Base-by-base conservation (phyloP, 2,329 filamentous ascomycete species). In the Xylariales sp. region DNA sequence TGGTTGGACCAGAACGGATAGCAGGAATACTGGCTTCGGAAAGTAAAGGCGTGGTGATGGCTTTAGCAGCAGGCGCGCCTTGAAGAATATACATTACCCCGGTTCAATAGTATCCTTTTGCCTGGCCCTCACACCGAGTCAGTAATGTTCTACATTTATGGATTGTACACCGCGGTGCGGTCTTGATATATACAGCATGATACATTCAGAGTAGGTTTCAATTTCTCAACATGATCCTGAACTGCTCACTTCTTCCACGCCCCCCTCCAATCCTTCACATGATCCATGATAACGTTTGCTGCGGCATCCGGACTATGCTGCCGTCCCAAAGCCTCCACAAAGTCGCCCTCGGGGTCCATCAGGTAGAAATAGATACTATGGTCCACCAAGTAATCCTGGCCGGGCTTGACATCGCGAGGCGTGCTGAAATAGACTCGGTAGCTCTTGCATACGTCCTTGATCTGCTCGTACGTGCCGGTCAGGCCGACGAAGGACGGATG, bases 311-410 rank as follows among this genome's bases (percentile, higher is more conserved):
- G 88, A 31, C 88, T 95, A 66, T 97, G 90, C 67, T 98, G 93
- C 48, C 93, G 76, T 14, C 93, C 93, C 57, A 98, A 82, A 10
- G 90, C 94, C 70, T 98, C 94, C 20, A 98, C 91, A 64, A 98
- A 98, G 63, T 98, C 90, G 15, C 91, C 91, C 54, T 97, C 90
- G 0, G 93, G 93, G 62, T 97, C 93, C 93, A 98, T 98, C 52
- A 98, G 69, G 65, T 98, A 98, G 58, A 98, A 98, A 73, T 98
- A 98, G 54, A 98, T 98, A 64, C 89, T 96, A 70, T 98, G 93
- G 64, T 98, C 93, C 10, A 98, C 93, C 54, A 98, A 66, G 62
- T 98, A 98, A 65, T 98, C 93, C 71, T 96, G 86, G 1, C 91
- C 93, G 1, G 89, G 85, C 72, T 90, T 85, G 43, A 97, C 87